Evolutionary conservation across 2,329 filamentous ascomycete species (phyloP).

Genomic region (Volutella citrinella): DNA sequence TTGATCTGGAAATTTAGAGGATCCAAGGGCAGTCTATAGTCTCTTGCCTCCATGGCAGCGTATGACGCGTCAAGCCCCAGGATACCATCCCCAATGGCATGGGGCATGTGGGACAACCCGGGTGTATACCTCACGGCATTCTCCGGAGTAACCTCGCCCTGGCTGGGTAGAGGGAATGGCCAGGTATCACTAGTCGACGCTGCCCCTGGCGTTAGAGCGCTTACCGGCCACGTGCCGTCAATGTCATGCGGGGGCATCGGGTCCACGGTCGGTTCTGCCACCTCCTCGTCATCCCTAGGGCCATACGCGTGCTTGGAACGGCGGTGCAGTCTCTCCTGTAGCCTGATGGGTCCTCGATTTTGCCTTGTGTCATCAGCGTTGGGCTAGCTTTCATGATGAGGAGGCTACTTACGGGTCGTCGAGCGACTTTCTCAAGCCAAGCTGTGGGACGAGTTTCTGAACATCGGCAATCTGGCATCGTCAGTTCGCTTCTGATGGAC

Average conservation of each 20-base stretch:
- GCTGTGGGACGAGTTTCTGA: slow-evolving; percentile 7
- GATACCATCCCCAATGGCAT: neutral
- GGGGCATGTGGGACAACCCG: neutral
- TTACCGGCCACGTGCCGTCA: rapidly evolving
- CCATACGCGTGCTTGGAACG: slow-evolving; percentile 18
- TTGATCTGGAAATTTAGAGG: slow-evolving; percentile 17
- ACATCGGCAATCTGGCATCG: slow-evolving; percentile 15
- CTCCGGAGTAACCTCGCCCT: neutral
- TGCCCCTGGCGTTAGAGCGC: neutral
- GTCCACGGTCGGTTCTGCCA: slow-evolving; percentile 6
- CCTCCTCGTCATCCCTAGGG: slow-evolving; percentile 13
- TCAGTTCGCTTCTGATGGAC: rapidly evolving
- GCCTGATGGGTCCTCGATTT: neutral
- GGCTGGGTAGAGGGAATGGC: slow-evolving; percentile 5
- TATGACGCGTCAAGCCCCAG: slow-evolving; percentile 10
- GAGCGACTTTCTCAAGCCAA: slow-evolving; percentile 1
- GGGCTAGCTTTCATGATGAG: rapidly evolving
- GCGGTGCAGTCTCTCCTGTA: slow-evolving; percentile 14
- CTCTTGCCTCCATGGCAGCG: slow-evolving; percentile 5
- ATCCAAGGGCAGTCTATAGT: slow-evolving; percentile 10
- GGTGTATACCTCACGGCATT: neutral
- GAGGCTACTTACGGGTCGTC: slow-evolving; percentile 8
- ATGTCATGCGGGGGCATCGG: neutral
- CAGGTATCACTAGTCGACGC: slow-evolving; percentile 2
- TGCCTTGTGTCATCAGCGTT: neutral